Conservation (phyloP, 495 filamentous ascomycete species). For the Penicillium samsonianum region DNA sequence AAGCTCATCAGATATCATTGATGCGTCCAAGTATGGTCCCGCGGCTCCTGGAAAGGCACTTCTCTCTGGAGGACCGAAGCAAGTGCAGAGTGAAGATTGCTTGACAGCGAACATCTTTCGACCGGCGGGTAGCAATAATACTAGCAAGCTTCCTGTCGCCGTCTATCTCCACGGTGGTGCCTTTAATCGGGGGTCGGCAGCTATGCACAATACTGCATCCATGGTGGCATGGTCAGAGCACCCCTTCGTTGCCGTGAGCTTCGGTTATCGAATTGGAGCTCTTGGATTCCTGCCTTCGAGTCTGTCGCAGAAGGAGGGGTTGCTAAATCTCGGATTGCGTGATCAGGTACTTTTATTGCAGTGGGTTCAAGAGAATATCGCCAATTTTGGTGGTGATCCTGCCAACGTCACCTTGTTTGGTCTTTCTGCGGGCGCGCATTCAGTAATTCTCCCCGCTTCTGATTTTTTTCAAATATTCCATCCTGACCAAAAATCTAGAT, state of each 20-base stretch:
- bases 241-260: constrained; percentile 59
- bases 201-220: constrained; percentile 43
- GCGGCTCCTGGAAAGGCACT: constrained; percentile 31
- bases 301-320: constrained; percentile 51
- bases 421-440: constrained; percentile 63
- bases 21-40: constrained; percentile 44
- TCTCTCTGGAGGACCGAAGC: constrained; percentile 21
- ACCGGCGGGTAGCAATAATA: constrained; percentile 33
- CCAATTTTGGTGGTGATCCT: constrained; percentile 60
- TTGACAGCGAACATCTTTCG: constrained; percentile 55
- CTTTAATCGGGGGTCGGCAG: constrained; percentile 39
- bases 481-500: constrained; percentile 42
- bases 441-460: constrained; percentile 35
- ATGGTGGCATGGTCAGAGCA: constrained; percentile 58
- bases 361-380: constrained; percentile 64
- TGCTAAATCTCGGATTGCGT: constrained; percentile 63
- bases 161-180: constrained; percentile 53
- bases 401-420: constrained; percentile 66
- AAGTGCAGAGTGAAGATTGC: constrained; percentile 54
- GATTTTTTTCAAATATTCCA: neutral
- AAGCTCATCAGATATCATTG: constrained; percentile 34
- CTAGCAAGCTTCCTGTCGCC: constrained; percentile 54
- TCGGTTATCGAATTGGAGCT: constrained; percentile 63
- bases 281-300: constrained; percentile 62
- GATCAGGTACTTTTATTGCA: constrained; percentile 60